Percentiles rank a stretch among this genome's conserved stretches.
These are phyloP conservation scores for Fraxinus greggii DNA, from an alignment of 305 asterid genomes.

Conservation along the genomic window DNA sequence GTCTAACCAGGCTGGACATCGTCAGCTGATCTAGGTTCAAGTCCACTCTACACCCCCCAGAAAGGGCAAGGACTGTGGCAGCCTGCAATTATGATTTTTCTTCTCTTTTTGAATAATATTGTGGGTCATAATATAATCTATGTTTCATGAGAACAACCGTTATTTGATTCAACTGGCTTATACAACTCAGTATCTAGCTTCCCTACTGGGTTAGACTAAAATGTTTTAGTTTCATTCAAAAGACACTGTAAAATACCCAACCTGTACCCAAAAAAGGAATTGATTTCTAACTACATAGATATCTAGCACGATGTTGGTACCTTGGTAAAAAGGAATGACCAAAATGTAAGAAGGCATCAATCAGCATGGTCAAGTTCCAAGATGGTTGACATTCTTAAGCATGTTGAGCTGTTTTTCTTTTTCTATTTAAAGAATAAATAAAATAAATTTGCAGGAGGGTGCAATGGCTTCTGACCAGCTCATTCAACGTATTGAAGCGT, in stretches of 20 bases:
- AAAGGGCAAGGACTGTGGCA: background rate
- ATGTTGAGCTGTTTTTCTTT: background rate
- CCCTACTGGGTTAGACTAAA: background rate
- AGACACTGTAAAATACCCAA: background rate
- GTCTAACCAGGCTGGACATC: background rate
- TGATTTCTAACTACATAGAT: background rate
- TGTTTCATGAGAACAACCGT: background rate
- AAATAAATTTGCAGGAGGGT: conserved; percentile 63
- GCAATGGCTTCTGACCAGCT: conserved; percentile 68
- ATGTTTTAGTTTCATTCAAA: background rate
- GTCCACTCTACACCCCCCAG: background rate
- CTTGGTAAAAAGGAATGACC: background rate
- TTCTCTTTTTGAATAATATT: background rate
- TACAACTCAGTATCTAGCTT: background rate
- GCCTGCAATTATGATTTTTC: background rate
- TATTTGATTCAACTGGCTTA: background rate
- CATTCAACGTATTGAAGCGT: conserved; percentile 60
- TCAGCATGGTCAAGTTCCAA: background rate
- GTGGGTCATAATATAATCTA: background rate
- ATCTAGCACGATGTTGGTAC: background rate
- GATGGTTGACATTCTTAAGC: background rate
- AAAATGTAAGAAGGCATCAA: background rate
- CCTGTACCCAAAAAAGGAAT: background rate
- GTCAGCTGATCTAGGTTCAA: background rate
- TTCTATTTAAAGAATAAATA: background rate